Conservation (phyloP, 2,329 filamentous ascomycete genomes). For the Cladophialophora carrionii region DNA sequence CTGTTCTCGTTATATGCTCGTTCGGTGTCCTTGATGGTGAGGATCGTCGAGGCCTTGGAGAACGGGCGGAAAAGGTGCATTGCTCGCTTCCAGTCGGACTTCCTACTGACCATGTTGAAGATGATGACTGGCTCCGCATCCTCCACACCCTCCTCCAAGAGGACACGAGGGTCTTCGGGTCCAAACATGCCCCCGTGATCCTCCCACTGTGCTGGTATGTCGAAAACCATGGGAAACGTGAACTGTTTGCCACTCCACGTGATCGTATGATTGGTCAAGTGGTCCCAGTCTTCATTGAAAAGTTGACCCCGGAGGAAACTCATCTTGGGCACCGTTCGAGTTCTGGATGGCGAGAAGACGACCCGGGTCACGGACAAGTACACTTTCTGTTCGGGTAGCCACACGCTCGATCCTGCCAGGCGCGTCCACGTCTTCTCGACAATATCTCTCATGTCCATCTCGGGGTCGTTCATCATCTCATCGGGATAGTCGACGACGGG, state of each 20-base stretch:
- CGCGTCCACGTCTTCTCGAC: conserved; percentile 33
- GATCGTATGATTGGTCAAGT: conserved; percentile 36
- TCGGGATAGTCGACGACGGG: conserved; percentile 34
- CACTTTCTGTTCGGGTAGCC: conserved; percentile 34
- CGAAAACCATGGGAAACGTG: conserved; percentile 37
- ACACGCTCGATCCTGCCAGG: conserved; percentile 37
- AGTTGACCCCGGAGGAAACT: conserved; percentile 40
- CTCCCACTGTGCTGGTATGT: conserved; percentile 36
- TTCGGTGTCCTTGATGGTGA: conserved; percentile 35
- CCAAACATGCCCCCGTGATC: conserved; percentile 35
- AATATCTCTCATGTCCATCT: conserved; percentile 24
- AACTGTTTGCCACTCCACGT: conserved; percentile 35
- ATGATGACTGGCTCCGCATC: conserved; percentile 39
- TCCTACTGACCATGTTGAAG: conserved; percentile 39
- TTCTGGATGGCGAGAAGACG: conserved; percentile 34
- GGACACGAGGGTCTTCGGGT: conserved; percentile 39
- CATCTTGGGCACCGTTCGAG: conserved; percentile 36
- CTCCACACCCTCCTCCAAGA: conserved; percentile 38
- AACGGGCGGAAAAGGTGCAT: conserved; percentile 39
- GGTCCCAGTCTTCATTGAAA: conserved; percentile 38
- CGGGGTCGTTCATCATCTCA: conserved; percentile 29
- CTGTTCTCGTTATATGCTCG: conserved; percentile 36
- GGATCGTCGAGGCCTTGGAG: conserved; percentile 34
- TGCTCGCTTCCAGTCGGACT: conserved; percentile 32
- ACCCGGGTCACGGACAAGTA: conserved; percentile 36